Conservation (phyloP, 2,329 filamentous ascomycete species). For the Harringtonia aguacate region DNA sequence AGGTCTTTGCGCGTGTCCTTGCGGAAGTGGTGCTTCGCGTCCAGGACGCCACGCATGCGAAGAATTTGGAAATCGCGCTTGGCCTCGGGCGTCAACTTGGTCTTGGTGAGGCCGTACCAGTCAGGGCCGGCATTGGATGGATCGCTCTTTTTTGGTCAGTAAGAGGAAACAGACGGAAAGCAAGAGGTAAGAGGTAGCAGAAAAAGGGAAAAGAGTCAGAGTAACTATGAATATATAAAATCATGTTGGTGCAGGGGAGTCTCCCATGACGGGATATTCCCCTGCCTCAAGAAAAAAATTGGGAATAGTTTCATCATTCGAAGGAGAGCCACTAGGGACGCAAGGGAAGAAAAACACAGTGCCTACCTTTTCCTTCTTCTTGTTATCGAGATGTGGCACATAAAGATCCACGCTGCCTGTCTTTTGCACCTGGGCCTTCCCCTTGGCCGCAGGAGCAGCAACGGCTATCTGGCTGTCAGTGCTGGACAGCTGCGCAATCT, state of each 20-base stretch:
- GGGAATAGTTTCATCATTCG: constrained; percentile 65
- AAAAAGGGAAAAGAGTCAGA: constrained; percentile 36
- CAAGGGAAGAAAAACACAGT: not conserved
- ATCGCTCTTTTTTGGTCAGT: constrained; percentile 16
- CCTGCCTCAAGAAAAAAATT: constrained; percentile 61
- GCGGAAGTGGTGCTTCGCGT: constrained; percentile 84
- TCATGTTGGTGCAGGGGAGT: constrained; percentile 54
- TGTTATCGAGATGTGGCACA: constrained; percentile 16
- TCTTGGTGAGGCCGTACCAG: constrained; percentile 85
- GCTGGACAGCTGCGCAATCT: constrained; percentile 1
- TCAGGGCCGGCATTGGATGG: constrained; percentile 58
- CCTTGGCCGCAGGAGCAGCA: constrained; percentile 6
- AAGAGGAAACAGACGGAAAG: constrained; percentile 12
- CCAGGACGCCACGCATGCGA: constrained; percentile 78
- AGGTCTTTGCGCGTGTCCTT: constrained; percentile 65
- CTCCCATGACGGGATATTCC: constrained; percentile 70
- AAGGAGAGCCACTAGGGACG: not conserved
- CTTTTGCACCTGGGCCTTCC: constrained; percentile 8
- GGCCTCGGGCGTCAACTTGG: constrained; percentile 63
- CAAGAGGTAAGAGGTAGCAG: constrained; percentile 4
- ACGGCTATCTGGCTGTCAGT: not conserved
- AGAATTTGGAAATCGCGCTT: constrained; percentile 85
- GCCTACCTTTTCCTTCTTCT: constrained; percentile 21
- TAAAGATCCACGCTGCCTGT: constrained; percentile 18
- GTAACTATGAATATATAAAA: constrained; percentile 60